phyloP scores from a whole-genome alignment of 768 basidiomycete species.

The Boletus rubroflammeus region DNA sequence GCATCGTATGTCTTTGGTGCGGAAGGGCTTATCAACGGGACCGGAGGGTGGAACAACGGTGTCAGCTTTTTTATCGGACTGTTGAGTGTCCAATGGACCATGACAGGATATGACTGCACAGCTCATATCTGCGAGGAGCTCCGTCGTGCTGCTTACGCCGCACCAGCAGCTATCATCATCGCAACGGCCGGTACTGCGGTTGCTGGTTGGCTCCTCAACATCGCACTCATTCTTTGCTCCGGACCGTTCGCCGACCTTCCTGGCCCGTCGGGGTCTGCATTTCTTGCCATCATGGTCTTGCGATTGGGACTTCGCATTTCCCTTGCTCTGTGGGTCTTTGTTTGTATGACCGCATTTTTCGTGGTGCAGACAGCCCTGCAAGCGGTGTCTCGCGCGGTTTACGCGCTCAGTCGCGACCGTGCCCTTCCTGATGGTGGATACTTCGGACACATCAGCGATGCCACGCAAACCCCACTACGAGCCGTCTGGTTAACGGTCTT shows the following conservation, averaged over 20 bases:
- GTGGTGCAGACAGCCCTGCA: conserved; percentile 50
- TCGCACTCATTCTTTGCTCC: conserved; percentile 57
- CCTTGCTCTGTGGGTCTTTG: conserved; percentile 54
- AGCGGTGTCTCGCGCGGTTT: conserved; percentile 55
- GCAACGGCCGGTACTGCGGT: conserved; percentile 45
- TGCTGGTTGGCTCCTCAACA: conserved; percentile 66
- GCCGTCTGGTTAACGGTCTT: conserved; percentile 52
- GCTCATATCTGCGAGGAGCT: conserved; percentile 42
- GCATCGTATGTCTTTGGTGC: conserved; percentile 55
- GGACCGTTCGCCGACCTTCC: conserved; percentile 48
- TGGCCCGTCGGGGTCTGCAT: conserved; percentile 50
- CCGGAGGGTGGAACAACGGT: conserved; percentile 41
- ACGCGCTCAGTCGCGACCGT: conserved; percentile 54
- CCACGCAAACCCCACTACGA: conserved; percentile 52
- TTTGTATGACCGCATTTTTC: conserved; percentile 62
- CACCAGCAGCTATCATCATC: conserved; percentile 42
- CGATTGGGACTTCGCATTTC: conserved; percentile 50
- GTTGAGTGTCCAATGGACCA: conserved; percentile 47
- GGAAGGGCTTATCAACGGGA: conserved; percentile 36
- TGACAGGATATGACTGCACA: conserved; percentile 34
- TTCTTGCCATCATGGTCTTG: conserved; percentile 54
- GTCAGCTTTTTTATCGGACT: conserved; percentile 45
- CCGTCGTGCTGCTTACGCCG: conserved; percentile 48
- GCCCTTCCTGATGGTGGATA: conserved; percentile 56
- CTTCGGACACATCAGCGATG: conserved; percentile 45